These are phyloP conservation scores for Cardamine occulta DNA, from an alignment of 345 rosid species.

Conservation along the genomic window DNA sequence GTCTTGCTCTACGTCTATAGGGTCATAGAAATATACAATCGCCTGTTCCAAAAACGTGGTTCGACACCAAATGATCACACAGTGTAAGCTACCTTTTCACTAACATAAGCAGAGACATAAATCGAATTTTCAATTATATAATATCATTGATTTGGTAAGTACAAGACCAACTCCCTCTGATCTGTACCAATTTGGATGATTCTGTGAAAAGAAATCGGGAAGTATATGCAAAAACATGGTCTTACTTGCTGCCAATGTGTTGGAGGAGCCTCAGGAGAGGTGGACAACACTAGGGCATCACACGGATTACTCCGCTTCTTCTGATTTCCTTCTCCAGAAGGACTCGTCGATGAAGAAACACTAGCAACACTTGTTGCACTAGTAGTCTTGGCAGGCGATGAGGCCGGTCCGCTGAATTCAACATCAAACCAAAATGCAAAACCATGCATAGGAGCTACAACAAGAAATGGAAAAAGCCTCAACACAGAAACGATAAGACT, in stretches of 20 bases:
- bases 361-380: conserved; percentile 31
- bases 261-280: conserved; percentile 92
- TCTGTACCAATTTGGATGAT: conserved; percentile 19
- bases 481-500: conserved; percentile 25
- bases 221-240: conserved; percentile 21
- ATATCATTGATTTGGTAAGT: conserved; percentile 7
- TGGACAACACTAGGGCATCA: conserved; percentile 75
- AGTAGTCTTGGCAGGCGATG: conserved; percentile 50
- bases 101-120: conserved; percentile 6
- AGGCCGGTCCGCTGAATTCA: conserved; percentile 66
- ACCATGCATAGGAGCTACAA: conserved; percentile 94
- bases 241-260: conserved; percentile 99
- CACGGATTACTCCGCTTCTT: conserved; percentile 74
- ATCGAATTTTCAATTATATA: neutral
- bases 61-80: conserved; percentile 16
- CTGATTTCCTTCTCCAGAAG: conserved; percentile 55
- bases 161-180: conserved; percentile 10
- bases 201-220: neutral
- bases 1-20: conserved; percentile 88
- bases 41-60: conserved; percentile 64
- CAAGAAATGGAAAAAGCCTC: conserved; percentile 30
- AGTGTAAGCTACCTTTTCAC: conserved; percentile 10
- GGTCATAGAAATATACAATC: conserved; percentile 90
- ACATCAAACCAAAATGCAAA: conserved; percentile 99
- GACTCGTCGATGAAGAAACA: conserved; percentile 50